These are phyloP conservation scores for Tolypocladium inflatum DNA, from an alignment of 2,329 filamentous ascomycete genomes.

Conservation along the genomic window DNA sequence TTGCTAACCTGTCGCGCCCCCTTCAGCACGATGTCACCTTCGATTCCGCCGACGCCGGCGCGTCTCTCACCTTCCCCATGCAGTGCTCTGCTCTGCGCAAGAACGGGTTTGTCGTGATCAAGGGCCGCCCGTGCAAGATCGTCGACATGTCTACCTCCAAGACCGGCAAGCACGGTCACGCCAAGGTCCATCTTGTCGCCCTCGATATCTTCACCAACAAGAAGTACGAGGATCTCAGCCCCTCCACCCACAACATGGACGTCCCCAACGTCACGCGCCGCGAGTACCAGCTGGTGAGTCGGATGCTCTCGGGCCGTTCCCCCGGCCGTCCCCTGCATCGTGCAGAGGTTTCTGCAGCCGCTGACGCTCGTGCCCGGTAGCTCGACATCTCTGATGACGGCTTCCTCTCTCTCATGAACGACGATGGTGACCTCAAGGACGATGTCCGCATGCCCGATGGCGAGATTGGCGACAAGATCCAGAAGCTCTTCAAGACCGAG, in stretches of 20 bases:
- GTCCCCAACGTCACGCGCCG: constrained; percentile 86
- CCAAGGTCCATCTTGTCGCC: constrained; percentile 97
- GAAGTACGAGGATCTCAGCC: constrained; percentile 98
- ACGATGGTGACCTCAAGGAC: constrained; percentile 80
- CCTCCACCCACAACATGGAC: constrained; percentile 97
- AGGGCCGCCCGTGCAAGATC: constrained; percentile 99
- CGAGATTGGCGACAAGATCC: constrained; percentile 82
- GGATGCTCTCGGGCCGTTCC: constrained; percentile 3
- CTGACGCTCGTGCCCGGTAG: constrained; percentile 32
- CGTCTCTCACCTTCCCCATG: constrained; percentile 90
- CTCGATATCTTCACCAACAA: constrained; percentile 99
- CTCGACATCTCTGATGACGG: constrained; percentile 89
- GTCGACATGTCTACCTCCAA: constrained; percentile 99
- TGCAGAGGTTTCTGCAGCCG: background rate
- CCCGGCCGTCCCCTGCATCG: constrained; percentile 7
- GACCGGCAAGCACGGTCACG: constrained; percentile 99
- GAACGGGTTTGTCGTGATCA: constrained; percentile 98
- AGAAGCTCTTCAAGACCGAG: constrained; percentile 67
- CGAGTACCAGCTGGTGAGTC: constrained; percentile 89
- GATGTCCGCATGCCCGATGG: constrained; percentile 90
- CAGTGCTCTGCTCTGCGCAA: constrained; percentile 99
- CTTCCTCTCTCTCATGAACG: constrained; percentile 89
- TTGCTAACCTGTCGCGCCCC: background rate
- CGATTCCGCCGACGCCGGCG: constrained; percentile 92
- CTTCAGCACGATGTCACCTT: constrained; percentile 62